Evolutionary conservation across 2,329 filamentous ascomycete genomes (phyloP), one percentile per base, ranked within the genome.

Genomic region (Acephala macrosclerotiorum): DNA sequence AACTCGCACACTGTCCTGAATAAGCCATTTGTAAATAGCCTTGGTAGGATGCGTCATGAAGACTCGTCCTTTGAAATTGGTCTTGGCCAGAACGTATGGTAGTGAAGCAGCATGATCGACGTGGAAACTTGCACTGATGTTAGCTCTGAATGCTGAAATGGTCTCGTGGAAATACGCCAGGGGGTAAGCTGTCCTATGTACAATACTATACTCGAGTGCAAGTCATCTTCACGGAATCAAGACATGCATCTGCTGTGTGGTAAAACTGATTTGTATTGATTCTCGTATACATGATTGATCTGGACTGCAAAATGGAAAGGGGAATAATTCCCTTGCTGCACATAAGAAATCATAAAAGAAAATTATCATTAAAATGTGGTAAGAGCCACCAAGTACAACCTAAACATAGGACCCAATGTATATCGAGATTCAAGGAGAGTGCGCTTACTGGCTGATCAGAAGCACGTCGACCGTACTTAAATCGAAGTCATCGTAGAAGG

Each of bases 21-120:
- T 97, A 60, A 98, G 88, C 95, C 96, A 98, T 81, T 98, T 98
- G 86, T 99, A 99, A 77, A 99, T 99, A 73, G 96, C 96, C 79
- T 99, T 98, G 56, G 96, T 99, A 1, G 96, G 94, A 82, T 99
- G 96, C 60, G 96, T 99, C 95, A 98, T 99, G 82, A 97, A 98
- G 67, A 98, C 95, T 25, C 94, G 89, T 58, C 96, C 96, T 71
- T 92, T 91, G 83, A 99, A 99, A 79, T 97, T 97, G 42, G 96
- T 98, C 82, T 99, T 99, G 70, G 95, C 92, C 70, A 99, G 87
- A 66, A 99, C 96, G 78, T 98, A 99, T 53, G 96, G 96, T 56
- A 99, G 83, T n/a, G 95, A 97, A 18, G 95, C 95, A n/a, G 96
- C 96, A 82, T 99, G 96, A 77, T 99, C 96, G 77, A 98, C 86